A percentile compares a stretch with the other conserved stretches of the same genome.
Evolutionary conservation across 2,329 filamentous ascomycete species (phyloP).

Genomic region (Rutstroemia sp.): DNA sequence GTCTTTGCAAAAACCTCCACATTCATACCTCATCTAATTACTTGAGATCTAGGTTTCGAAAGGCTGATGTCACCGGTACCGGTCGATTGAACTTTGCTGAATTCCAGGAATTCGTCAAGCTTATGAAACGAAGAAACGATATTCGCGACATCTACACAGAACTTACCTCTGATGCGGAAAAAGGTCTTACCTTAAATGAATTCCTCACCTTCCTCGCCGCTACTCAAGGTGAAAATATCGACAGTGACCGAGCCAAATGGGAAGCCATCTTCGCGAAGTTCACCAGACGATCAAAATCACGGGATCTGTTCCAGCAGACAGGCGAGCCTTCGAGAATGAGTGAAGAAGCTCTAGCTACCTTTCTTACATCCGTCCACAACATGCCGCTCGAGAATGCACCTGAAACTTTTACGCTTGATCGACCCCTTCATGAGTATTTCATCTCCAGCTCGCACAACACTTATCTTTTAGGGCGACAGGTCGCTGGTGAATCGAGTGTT

Average conservation of each 20-base stretch:
- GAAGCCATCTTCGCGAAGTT: conserved; percentile 65
- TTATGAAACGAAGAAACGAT: conserved; percentile 79
- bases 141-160: conserved; percentile 65
- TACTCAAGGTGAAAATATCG: conserved; percentile 69
- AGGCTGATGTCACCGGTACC: conserved; percentile 57
- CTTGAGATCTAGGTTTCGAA: conserved; percentile 65
- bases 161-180: conserved; percentile 49
- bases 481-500: conserved; percentile 82
- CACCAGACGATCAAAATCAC: conserved; percentile 49
- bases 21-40: conserved; percentile 79
- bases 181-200: conserved; percentile 61
- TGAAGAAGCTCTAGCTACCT: conserved; percentile 70
- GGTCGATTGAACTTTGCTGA: conserved; percentile 69
- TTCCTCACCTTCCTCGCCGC: conserved; percentile 71
- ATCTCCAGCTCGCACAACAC: conserved; percentile 99
- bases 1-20: conserved; percentile 80
- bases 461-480: conserved; percentile 85
- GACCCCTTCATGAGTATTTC: conserved; percentile 92
- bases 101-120: conserved; percentile 75
- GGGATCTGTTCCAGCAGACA: conserved; percentile 34
- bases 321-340: conserved; percentile 57
- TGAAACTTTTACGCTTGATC: conserved; percentile 60
- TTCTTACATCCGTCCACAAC: conserved; percentile 69
- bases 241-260: conserved; percentile 59
- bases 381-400: conserved; percentile 55